Base-by-base conservation (phyloP, 2,329 filamentous ascomycete genomes). In the Monilinia laxa region DNA sequence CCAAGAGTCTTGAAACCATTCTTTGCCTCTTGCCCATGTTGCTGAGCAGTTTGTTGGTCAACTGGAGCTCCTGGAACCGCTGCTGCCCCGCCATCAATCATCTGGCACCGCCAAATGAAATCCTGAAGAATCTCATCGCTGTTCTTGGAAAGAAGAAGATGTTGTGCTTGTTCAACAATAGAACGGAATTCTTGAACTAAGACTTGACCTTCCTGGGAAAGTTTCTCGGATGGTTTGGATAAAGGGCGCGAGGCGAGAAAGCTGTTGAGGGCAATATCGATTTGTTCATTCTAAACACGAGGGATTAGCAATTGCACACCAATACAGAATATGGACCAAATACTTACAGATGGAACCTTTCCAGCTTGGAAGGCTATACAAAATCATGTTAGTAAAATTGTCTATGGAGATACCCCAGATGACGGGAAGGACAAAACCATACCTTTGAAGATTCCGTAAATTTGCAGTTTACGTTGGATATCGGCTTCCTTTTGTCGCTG, bases 71-170 rank as follows among this genome's bases (percentile, higher is more conserved):
- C 82, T 4, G 92, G 91, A 1, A 83, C 79, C 67, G 80, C 78
- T 35, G 91, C 83, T 62, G 84, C 82, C 73, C 83, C 88, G 67
- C 85, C 80, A 64, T 87, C 86, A 69, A 95, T 88, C 57, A 90
- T 85, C 76, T 92, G 87, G 0, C 93, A 93, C 77, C 97, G 91
- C 90, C 91, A 99, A 79, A 98, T 92, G 79, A 99, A 98, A 75
- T 99, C 93, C 77, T 99, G 95, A 25, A 99, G 81, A 67, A 98
- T 81, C 75, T 99, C 93, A 76, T 93, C 95, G 68, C 97, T 86
- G 77, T 99, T 99, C 85, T 98, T 99, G 80, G 90, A 90, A 35
- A 99, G 83, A 11, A 98, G 81, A 16, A 99, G 84, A 67, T 88
- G 80, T 82, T 97, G 96, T 67, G 94, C 90, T 77, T 95, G 86